Percentiles rank a stretch among this genome's conserved stretches.
Evolutionary conservation across 140 eudicot species (phyloP).

Genomic region (Erigeron philadelphicus): DNA sequence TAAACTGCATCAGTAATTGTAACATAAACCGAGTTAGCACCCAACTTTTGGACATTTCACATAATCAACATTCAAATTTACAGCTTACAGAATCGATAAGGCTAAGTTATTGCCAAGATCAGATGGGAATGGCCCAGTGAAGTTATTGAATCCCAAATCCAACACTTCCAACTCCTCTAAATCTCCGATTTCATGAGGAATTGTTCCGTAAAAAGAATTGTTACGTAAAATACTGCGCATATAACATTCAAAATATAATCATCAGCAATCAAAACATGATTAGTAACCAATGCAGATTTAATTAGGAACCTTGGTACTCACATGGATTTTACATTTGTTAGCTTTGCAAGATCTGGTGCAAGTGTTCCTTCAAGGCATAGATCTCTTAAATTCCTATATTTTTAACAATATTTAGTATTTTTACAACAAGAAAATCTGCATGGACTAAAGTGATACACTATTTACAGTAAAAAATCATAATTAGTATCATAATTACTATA

Average conservation of each 20-base stretch:
- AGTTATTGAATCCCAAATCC: constrained; percentile 71
- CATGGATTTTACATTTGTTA: constrained; percentile 55
- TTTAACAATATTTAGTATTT: not conserved
- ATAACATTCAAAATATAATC: constrained; percentile 10
- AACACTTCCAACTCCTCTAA: constrained; percentile 58
- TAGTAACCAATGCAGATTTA: not conserved
- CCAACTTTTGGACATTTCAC: not conserved
- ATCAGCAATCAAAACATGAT: constrained; percentile 18
- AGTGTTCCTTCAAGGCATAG: constrained; percentile 63
- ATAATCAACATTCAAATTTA: not conserved
- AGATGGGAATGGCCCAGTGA: constrained; percentile 46
- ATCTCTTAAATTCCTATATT: constrained; percentile 52
- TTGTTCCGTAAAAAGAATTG: constrained; percentile 53
- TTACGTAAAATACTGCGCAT: constrained; percentile 52
- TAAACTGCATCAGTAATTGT: constrained; percentile 34
- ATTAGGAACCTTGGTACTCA: constrained; percentile 23
- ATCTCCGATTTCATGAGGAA: constrained; percentile 56
- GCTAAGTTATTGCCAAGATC: constrained; percentile 48
- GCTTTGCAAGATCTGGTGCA: constrained; percentile 57
- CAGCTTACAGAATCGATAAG: constrained; percentile 57
- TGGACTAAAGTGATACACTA: not conserved
- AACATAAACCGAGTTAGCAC: constrained; percentile 13
- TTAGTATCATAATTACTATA: not conserved
- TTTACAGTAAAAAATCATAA: not conserved
- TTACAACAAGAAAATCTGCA: not conserved